A percentile compares a stretch with the other conserved stretches of the same genome.
Conservation (phyloP, 371 early-diverging fungal species). For the Mortierella sp. region DNA sequence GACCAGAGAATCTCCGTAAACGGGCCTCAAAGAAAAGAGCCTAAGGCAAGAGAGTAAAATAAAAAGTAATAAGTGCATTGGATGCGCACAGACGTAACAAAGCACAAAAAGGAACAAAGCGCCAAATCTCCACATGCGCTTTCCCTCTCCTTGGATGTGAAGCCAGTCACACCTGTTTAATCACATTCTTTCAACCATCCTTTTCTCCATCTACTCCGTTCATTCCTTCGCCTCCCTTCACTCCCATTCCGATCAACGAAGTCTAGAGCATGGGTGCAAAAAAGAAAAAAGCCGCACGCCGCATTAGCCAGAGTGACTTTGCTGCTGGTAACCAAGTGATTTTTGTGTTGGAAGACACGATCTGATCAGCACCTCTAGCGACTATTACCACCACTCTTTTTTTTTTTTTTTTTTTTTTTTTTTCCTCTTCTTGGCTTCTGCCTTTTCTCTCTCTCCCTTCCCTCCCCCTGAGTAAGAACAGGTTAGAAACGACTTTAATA, state of each 20-base stretch:
- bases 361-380: conserved; percentile 1
- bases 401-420: not conserved
- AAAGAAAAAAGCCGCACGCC: conserved; percentile 26
- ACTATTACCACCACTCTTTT: not conserved
- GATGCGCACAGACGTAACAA: too few relatives aligned
- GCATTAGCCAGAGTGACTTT: conserved; percentile 22
- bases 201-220: not conserved
- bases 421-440: not conserved
- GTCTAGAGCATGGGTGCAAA: conserved; percentile 10
- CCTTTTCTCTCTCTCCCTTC: not conserved
- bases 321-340: conserved; percentile 7
- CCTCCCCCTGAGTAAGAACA: not conserved
- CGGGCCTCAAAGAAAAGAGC: conserved; percentile 12
- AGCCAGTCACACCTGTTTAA: not conserved
- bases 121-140: not conserved
- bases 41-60: too few relatives aligned
- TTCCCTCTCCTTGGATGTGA: not conserved
- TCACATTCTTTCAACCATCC: not conserved
- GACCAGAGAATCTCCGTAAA: conserved; percentile 58
- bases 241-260: not conserved
- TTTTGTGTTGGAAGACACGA: not conserved
- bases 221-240: not conserved
- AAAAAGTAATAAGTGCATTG: too few relatives aligned
- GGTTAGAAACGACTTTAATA: too few relatives aligned
- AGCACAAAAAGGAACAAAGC: not conserved